Evolutionary conservation across 257 asterid genomes (phyloP).

Genomic region (Orobanche coerulescens): DNA sequence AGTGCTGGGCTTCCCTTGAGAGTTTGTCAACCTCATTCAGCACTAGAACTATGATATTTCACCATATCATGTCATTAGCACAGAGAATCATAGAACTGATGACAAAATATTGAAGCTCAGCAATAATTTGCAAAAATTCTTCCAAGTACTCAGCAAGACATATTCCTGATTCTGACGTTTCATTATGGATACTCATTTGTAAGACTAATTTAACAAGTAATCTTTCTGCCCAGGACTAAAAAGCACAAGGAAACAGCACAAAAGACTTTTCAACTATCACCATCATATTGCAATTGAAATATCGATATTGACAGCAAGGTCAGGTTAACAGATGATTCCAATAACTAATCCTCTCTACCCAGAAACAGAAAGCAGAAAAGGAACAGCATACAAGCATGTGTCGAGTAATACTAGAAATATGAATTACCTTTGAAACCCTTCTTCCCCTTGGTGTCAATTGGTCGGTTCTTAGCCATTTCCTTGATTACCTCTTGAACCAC

Average conservation of each 20-base stretch:
- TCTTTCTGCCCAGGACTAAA: not conserved
- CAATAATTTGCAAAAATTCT: conserved; percentile 9
- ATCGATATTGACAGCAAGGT: not conserved
- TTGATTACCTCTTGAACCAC: conserved; percentile 96
- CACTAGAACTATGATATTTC: conserved; percentile 60
- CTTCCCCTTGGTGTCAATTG: conserved; percentile 84
- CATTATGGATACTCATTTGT: not conserved
- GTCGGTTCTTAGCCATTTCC: conserved; percentile 96
- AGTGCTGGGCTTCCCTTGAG: conserved; percentile 98
- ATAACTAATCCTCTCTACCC: not conserved
- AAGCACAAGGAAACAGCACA: not conserved
- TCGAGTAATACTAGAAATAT: not conserved
- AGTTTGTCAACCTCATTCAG: conserved; percentile 95
- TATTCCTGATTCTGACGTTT: not conserved
- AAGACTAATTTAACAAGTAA: not conserved
- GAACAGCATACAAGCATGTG: not conserved
- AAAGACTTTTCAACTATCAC: not conserved
- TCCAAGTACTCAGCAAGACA: not conserved
- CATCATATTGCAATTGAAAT: not conserved
- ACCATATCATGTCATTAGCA: conserved; percentile 23
- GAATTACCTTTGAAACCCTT: conserved; percentile 83
- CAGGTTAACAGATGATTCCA: not conserved
- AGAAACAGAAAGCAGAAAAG: not conserved
- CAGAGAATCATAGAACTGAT: conserved; percentile 19
- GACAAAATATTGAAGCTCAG: conserved; percentile 8